Conservation (phyloP, 768 basidiomycete species). For the Phaeotremella fagi region DNA sequence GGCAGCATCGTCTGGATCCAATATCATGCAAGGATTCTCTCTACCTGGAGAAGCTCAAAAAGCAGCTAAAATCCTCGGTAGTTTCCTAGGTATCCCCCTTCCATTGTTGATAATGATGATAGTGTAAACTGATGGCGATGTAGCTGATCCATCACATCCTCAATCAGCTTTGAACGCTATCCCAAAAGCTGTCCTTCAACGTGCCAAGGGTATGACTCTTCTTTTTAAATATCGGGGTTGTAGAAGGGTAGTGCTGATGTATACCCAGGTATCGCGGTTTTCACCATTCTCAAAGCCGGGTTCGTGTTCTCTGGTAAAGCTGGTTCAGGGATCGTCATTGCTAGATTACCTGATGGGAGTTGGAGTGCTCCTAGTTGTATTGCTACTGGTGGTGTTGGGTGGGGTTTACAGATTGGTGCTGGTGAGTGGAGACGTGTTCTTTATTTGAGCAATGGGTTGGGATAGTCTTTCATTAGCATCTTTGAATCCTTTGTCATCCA, state of each 20-base stretch:
- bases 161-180: constrained; percentile 88
- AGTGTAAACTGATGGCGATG: constrained; percentile 7
- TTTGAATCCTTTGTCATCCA: background rate
- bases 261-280: constrained; percentile 75
- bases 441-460: background rate
- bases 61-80: constrained; percentile 81
- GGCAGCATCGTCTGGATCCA: constrained; percentile 22
- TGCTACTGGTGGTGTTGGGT: constrained; percentile 73
- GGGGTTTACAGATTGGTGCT: constrained; percentile 73
- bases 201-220: constrained; percentile 66
- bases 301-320: constrained; percentile 94
- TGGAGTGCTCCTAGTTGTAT: constrained; percentile 98
- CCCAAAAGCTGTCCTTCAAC: constrained; percentile 84
- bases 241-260: background rate
- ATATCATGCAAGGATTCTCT: constrained; percentile 68
- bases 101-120: constrained; percentile 2
- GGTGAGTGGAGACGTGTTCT: constrained; percentile 61
- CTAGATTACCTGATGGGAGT: constrained; percentile 86
- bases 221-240: background rate
- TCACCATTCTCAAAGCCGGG: constrained; percentile 82
- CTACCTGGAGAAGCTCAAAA: constrained; percentile 91
- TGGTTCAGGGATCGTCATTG: constrained; percentile 87
- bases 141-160: constrained; percentile 81
- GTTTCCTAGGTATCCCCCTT: constrained; percentile 61
- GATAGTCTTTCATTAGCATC: background rate